Evolutionary conservation across 2,329 filamentous ascomycete genomes (phyloP).

Genomic region (Colletotrichum sp.): DNA sequence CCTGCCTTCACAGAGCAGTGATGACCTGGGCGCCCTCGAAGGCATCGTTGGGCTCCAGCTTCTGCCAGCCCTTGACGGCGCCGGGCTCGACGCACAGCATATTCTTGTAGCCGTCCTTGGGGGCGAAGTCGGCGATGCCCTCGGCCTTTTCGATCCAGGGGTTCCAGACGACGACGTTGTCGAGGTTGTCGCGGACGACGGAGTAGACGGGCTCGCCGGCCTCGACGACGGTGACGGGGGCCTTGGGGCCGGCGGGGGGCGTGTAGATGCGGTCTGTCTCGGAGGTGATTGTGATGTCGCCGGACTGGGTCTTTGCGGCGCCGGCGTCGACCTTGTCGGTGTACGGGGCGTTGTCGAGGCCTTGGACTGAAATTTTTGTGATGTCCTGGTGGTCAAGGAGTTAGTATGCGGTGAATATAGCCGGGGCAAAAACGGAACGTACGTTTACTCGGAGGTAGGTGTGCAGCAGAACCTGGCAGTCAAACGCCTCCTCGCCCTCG

Average conservation of each 20-base stretch:
- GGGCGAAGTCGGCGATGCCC: conserved; percentile 84
- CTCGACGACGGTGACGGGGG: conserved; percentile 65
- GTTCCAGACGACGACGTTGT: conserved; percentile 95
- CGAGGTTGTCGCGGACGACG: conserved; percentile 82
- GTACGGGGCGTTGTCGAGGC: conserved; percentile 79
- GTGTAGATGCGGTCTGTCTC: conserved; percentile 92
- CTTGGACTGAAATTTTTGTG: conserved; percentile 70
- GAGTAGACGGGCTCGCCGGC: conserved; percentile 70
- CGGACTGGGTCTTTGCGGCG: conserved; percentile 68
- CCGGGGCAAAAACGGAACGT: conserved; percentile 16
- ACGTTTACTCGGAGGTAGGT: conserved; percentile 87
- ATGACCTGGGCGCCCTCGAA: conserved; percentile 68
- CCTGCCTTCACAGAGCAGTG: neutral
- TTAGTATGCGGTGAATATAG: neutral
- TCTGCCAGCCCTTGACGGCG: conserved; percentile 80
- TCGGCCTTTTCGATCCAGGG: conserved; percentile 88
- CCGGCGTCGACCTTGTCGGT: conserved; percentile 80
- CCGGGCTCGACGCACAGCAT: conserved; percentile 97
- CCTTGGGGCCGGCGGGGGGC: conserved; percentile 64
- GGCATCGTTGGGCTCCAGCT: conserved; percentile 78
- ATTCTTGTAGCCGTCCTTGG: conserved; percentile 87
- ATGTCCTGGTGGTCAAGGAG: conserved; percentile 71
- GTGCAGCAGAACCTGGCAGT: conserved; percentile 91
- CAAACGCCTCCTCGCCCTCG: conserved; percentile 80
- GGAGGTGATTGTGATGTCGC: conserved; percentile 70